phyloP scores from a whole-genome alignment of 2,329 filamentous ascomycete species.

The Phialocephala subalpina region DNA sequence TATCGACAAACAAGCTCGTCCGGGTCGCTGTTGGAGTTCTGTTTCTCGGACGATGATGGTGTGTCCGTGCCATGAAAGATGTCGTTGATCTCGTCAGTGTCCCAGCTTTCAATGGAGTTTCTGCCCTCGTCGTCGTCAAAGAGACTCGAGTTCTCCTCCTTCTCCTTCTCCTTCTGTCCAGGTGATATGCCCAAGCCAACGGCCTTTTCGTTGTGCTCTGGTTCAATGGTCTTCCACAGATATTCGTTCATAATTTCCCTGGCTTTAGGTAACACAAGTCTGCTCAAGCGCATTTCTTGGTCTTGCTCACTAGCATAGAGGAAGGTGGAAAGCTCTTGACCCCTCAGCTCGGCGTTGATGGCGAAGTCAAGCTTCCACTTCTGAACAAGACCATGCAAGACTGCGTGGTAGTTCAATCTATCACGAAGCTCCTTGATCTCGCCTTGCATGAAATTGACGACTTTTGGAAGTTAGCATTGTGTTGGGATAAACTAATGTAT shows the following conservation, averaged over 20 bases:
- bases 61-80: not conserved
- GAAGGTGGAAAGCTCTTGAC: not conserved
- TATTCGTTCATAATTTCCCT: not conserved
- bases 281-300: conserved; percentile 5
- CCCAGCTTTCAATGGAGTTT: not conserved
- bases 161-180: not conserved
- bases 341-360: not conserved
- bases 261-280: not conserved
- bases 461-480: not conserved
- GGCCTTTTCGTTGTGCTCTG: too few species aligned
- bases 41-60: too few species aligned
- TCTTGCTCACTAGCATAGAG: not conserved
- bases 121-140: not conserved
- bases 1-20: too few species aligned
- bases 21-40: too few species aligned
- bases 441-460: not conserved
- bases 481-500: not conserved
- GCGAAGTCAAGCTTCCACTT: conserved; percentile 3
- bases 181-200: not conserved
- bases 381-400: not conserved
- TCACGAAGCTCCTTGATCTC: not conserved
- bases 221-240: not conserved
- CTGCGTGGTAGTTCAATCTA: not conserved
- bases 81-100: not conserved
- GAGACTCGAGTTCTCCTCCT: too few species aligned